Percentiles rank a stretch among this genome's conserved stretches.
These are phyloP conservation scores for Aspergillus pseudonomiae DNA, from an alignment of 2,329 filamentous ascomycete species.

Conservation along the genomic window DNA sequence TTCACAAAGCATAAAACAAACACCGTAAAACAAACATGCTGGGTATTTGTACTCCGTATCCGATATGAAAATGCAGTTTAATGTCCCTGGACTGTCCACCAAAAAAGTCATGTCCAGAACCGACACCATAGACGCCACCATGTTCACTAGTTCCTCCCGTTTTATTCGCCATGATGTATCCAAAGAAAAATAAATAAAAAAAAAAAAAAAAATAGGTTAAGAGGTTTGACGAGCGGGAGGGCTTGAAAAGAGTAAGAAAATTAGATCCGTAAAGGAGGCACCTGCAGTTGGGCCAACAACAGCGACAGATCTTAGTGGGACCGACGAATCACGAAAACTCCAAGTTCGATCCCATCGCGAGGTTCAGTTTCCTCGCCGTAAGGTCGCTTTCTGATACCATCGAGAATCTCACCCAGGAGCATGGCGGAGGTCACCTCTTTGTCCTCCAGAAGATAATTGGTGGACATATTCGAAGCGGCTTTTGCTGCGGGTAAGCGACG, in stretches of 20 bases:
- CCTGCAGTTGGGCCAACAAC: background rate
- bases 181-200: slow-evolving; percentile 9
- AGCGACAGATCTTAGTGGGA: slow-evolving; percentile 30
- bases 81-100: slow-evolving; percentile 21
- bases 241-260: slow-evolving; percentile 4
- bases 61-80: slow-evolving; percentile 18
- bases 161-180: slow-evolving; percentile 17
- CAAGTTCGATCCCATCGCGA: slow-evolving; percentile 49
- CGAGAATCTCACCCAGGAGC: slow-evolving; percentile 61
- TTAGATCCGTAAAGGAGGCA: background rate
- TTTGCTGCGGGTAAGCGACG: slow-evolving; percentile 37
- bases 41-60: slow-evolving; percentile 35
- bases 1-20: slow-evolving; percentile 22
- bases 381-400: slow-evolving; percentile 57
- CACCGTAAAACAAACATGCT: slow-evolving; percentile 28
- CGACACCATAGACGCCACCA: slow-evolving; percentile 14
- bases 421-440: slow-evolving; percentile 56
- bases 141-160: slow-evolving; percentile 8
- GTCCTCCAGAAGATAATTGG: slow-evolving; percentile 35
- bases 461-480: slow-evolving; percentile 25
- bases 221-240: background rate
- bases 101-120: background rate
- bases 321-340: slow-evolving; percentile 54
- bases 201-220: background rate
- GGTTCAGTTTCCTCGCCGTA: slow-evolving; percentile 51